Percentiles rank a stretch among this genome's conserved stretches.
Conservation (phyloP, 2,329 filamentous ascomycete species). For the Cucurbitaria berberidis region DNA sequence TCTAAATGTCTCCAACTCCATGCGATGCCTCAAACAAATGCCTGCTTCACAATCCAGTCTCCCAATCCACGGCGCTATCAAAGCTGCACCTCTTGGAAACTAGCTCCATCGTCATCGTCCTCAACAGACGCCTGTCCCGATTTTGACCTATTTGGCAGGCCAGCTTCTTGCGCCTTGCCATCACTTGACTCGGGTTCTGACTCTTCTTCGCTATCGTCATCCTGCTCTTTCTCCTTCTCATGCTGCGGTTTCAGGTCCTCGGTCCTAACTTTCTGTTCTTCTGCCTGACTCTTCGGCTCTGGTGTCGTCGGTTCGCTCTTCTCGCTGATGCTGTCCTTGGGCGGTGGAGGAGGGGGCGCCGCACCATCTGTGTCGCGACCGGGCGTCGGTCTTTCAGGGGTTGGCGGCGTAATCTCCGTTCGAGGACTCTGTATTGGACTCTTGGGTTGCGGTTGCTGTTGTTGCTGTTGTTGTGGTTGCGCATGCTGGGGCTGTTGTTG, state of each 20-base stretch:
- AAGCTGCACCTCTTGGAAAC: conserved; percentile 44
- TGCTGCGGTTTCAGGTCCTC: conserved; percentile 41
- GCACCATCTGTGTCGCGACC: conserved; percentile 29
- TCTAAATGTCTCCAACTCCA: background rate
- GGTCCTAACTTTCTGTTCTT: conserved; percentile 44
- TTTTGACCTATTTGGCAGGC: conserved; percentile 35
- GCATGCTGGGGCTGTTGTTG: conserved; percentile 32
- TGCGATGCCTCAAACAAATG: background rate
- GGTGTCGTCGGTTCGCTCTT: conserved; percentile 28
- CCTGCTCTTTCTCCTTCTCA: conserved; percentile 33
- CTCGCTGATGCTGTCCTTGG: conserved; percentile 38
- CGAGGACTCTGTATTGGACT: conserved; percentile 51
- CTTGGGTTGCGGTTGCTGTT: conserved; percentile 30
- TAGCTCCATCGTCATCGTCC: conserved; percentile 40
- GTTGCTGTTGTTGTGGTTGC: conserved; percentile 25
- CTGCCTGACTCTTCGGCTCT: conserved; percentile 39
- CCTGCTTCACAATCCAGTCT: background rate
- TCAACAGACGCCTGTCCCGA: conserved; percentile 34
- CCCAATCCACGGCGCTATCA: conserved; percentile 7
- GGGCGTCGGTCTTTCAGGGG: conserved; percentile 51
- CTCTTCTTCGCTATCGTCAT: conserved; percentile 34
- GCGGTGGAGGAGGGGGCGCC: conserved; percentile 44
- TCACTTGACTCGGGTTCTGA: conserved; percentile 25
- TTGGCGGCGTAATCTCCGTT: conserved; percentile 59
- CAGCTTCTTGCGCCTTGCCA: conserved; percentile 36